phyloP scores from a whole-genome alignment of 139 green algal species.

The Picochlorum sp. region DNA sequence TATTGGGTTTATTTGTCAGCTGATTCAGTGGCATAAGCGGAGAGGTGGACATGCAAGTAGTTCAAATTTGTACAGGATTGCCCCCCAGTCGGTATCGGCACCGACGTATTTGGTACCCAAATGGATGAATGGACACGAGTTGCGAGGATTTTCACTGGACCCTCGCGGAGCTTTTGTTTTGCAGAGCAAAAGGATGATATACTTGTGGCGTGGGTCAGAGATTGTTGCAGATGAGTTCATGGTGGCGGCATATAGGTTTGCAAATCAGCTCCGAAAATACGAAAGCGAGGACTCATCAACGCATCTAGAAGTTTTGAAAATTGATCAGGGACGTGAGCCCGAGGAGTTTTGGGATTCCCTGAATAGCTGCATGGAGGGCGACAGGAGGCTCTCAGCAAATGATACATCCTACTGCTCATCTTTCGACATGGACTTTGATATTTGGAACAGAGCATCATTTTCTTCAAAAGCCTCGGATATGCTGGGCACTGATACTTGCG shows the following conservation, averaged over 20 bases:
- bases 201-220: constrained; percentile 36
- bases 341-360: constrained; percentile 9
- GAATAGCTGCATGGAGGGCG: too few relatives aligned
- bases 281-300: constrained; percentile 27
- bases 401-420: neutral
- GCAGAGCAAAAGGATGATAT: constrained; percentile 19
- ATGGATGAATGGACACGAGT: neutral
- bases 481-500: neutral
- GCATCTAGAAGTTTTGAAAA: constrained; percentile 11
- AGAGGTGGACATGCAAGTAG: constrained; percentile 4
- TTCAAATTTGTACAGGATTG: constrained; percentile 61
- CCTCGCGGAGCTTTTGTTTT: constrained; percentile 55
- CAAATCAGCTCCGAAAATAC: constrained; percentile 39
- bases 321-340: constrained; percentile 37
- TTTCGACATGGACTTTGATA: constrained; percentile 31
- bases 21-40: constrained; percentile 86
- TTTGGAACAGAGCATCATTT: constrained; percentile 15
- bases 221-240: constrained; percentile 21
- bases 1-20: constrained; percentile 84
- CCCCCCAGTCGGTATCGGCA: constrained; percentile 54
- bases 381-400: too few relatives aligned
- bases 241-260: constrained; percentile 32
- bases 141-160: constrained; percentile 36
- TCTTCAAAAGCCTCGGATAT: constrained; percentile 3
- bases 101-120: constrained; percentile 54